Conservation (phyloP, 2,329 filamentous ascomycete genomes). For the Calonectria pseudoturangicola region DNA sequence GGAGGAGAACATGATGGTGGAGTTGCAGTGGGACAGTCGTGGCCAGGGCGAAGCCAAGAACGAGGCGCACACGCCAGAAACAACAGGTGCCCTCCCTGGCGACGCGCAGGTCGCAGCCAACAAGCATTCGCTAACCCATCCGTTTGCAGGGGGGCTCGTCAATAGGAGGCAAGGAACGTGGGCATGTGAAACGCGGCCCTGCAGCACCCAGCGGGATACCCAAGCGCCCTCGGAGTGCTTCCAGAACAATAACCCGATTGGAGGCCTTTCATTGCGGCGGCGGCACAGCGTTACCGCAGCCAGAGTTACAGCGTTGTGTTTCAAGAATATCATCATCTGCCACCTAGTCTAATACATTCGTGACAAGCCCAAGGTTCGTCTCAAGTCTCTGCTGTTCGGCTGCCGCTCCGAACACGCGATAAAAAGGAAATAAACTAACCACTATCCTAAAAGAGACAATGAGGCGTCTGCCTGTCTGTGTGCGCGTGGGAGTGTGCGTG, state of each 20-base stretch:
- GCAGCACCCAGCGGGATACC: constrained; percentile 14
- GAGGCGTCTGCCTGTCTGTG: not conserved
- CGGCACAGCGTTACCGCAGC: constrained; percentile 14
- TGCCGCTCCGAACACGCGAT: constrained; percentile 1
- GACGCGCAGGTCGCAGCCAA: constrained; percentile 11
- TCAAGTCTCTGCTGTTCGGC: constrained; percentile 8
- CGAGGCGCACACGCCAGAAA: constrained; percentile 18
- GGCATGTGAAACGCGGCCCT: constrained; percentile 23
- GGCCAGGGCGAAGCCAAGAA: constrained; percentile 23
- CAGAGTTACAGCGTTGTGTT: constrained; percentile 16
- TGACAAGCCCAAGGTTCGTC: constrained; percentile 9
- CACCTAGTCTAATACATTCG: constrained; percentile 8
- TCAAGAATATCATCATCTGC: constrained; percentile 20
- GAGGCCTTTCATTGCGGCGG: constrained; percentile 25
- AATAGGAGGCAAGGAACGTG: constrained; percentile 22
- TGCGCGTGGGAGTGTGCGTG: not conserved
- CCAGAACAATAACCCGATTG: constrained; percentile 35
- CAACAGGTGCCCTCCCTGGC: constrained; percentile 3
- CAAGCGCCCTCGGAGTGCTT: constrained; percentile 24
- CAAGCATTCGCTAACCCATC: constrained; percentile 18
- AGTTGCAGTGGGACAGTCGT: constrained; percentile 12
- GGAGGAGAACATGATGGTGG: constrained; percentile 16
- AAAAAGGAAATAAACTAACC: constrained; percentile 3
- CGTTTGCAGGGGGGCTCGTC: constrained; percentile 20
- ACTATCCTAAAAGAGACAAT: not conserved